Evolutionary conservation across 2,329 filamentous ascomycete species (phyloP).

Genomic region (Fusarium temperatum): DNA sequence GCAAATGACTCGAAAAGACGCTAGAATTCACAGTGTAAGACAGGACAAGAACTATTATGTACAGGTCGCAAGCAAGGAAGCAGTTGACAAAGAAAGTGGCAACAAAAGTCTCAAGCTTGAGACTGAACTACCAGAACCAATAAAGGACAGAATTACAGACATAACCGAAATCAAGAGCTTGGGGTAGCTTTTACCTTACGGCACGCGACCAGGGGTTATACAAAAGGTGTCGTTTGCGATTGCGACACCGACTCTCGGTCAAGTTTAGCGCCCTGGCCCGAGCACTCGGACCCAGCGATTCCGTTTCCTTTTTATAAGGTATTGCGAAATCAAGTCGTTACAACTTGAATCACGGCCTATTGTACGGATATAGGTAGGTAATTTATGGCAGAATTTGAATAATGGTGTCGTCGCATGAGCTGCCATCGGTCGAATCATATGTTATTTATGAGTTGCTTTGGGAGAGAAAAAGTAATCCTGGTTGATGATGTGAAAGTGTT

Average conservation of each 20-base stretch:
- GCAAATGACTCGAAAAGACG: not conserved
- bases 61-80: conserved; percentile 15
- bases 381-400: not conserved
- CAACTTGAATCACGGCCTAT: not conserved
- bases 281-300: conserved; percentile 5
- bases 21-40: not conserved
- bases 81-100: not conserved
- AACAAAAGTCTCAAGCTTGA: conserved; percentile 1
- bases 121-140: not conserved
- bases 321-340: not conserved
- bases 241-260: conserved; percentile 21
- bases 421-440: too few relatives aligned
- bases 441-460: not conserved
- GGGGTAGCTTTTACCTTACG: conserved; percentile 10
- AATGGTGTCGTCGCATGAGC: not conserved
- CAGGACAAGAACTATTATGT: conserved; percentile 5
- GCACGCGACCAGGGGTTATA: conserved; percentile 30
- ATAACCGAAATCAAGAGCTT: conserved; percentile 18
- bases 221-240: conserved; percentile 12
- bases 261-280: conserved; percentile 14
- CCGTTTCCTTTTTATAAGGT: not conserved
- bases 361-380: too few relatives aligned
- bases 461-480: not conserved
- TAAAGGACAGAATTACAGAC: conserved; percentile 6
- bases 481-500: not conserved